Evolutionary conservation across 2,329 filamentous ascomycete species (phyloP).

Genomic region (Aspergillus persii): DNA sequence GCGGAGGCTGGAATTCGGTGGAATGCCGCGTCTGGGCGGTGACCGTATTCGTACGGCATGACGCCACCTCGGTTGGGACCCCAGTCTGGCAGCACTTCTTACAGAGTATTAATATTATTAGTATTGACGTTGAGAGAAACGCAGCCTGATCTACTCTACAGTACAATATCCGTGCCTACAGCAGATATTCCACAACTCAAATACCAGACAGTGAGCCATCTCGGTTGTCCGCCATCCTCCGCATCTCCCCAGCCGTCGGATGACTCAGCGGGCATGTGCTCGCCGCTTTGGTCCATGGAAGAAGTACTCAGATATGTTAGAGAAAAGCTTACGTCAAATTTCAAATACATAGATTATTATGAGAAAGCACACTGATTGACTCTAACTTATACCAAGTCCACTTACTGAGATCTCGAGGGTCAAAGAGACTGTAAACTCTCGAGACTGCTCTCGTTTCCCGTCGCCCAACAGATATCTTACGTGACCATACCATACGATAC

Average conservation of each 20-base stretch:
- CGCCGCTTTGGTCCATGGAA: not conserved
- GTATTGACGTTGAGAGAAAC: too few species aligned
- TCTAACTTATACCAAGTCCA: too few species aligned
- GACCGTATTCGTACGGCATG: not conserved
- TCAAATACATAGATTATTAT: too few species aligned
- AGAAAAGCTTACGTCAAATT: too few species aligned
- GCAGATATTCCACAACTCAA: not conserved
- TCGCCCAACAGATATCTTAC: not conserved
- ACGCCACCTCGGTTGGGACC: not conserved
- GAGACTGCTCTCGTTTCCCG: too few species aligned
- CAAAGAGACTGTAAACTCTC: too few species aligned
- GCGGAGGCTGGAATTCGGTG: not conserved
- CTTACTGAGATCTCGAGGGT: too few species aligned
- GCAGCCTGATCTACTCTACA: too few species aligned
- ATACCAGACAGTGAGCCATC: not conserved
- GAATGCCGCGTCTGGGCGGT: not conserved
- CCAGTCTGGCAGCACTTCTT: too few species aligned
- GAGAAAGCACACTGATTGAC: too few species aligned
- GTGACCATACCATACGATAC: not conserved
- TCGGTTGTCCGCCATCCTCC: not conserved
- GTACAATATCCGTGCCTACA: too few species aligned
- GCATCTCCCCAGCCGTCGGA: not conserved
- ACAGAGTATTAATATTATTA: too few species aligned
- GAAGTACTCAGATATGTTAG: not conserved
- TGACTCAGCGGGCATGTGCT: conserved; percentile 9